Evolutionary conservation across 495 filamentous ascomycete species (phyloP).

Genomic region (Aspergillus sclerotioniger): DNA sequence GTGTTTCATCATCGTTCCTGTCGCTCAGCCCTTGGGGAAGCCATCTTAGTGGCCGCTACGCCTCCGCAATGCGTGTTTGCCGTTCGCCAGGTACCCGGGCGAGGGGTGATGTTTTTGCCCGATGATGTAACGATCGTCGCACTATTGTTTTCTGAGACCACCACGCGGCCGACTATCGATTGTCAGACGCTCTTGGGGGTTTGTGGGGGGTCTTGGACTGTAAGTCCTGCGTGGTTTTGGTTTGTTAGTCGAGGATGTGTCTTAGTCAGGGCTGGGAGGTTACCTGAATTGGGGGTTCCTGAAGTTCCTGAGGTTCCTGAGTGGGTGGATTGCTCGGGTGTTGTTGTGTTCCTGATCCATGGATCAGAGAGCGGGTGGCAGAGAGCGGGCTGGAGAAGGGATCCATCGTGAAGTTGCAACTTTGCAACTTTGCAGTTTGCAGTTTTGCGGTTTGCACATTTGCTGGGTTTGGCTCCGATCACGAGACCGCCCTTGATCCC

Average conservation of each 20-base stretch:
- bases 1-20: constrained; percentile 11
- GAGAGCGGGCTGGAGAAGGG: too few species aligned
- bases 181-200: background rate
- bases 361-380: too few species aligned
- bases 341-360: too few species aligned
- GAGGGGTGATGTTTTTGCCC: background rate
- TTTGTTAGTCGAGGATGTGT: background rate
- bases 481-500: background rate
- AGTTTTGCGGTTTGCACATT: too few species aligned
- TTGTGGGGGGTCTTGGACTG: background rate
- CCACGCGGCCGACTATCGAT: constrained; percentile 16
- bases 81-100: constrained; percentile 1
- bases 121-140: constrained; percentile 25
- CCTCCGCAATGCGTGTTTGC: background rate
- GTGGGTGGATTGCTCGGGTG: too few species aligned
- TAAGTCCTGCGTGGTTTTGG: background rate
- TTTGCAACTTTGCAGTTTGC: too few species aligned
- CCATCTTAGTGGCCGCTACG: too few species aligned
- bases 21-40: constrained; percentile 7
- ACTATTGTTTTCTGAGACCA: constrained; percentile 23
- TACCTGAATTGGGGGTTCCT: too few species aligned
- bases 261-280: background rate
- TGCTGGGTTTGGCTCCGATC: background rate
- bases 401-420: too few species aligned
- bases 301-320: too few species aligned